These are phyloP conservation scores for Aspergillus nanangensis DNA, from an alignment of 495 filamentous ascomycete genomes.

Conservation along the genomic window DNA sequence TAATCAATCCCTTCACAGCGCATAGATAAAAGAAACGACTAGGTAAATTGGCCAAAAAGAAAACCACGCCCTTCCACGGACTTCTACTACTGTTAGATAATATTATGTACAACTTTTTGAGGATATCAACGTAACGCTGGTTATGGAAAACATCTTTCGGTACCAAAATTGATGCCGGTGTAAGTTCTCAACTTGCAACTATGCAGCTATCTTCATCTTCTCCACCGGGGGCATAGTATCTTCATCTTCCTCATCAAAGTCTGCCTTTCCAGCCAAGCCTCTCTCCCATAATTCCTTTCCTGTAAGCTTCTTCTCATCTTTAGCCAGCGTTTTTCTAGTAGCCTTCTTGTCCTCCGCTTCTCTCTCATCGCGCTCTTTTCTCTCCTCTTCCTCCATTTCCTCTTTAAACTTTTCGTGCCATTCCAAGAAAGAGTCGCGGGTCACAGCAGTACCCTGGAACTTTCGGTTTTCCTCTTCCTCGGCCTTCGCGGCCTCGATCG, in stretches of 20 bases:
- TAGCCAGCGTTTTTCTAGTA: conserved; percentile 48
- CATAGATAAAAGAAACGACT: no score
- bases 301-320: conserved; percentile 64
- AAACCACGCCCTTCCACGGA: no score
- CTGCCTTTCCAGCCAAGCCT: conserved; percentile 68
- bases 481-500: conserved; percentile 59
- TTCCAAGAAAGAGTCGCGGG: conserved; percentile 70
- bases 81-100: no score
- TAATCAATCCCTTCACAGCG: no score
- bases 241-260: conserved; percentile 65
- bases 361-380: conserved; percentile 60
- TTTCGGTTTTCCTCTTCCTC: conserved; percentile 95
- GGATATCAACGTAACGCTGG: no score
- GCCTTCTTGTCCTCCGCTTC: conserved; percentile 72
- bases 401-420: conserved; percentile 77
- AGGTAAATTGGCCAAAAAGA: no score
- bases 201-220: conserved; percentile 62
- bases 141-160: neutral
- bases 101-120: no score
- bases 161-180: no score
- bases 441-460: conserved; percentile 90
- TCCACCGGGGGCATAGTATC: conserved; percentile 55
- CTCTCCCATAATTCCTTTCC: conserved; percentile 83
- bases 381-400: conserved; percentile 70
- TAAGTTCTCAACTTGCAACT: no score